Base-by-base conservation (phyloP, 768 basidiomycete species). In the Calocera viscosa region DNA sequence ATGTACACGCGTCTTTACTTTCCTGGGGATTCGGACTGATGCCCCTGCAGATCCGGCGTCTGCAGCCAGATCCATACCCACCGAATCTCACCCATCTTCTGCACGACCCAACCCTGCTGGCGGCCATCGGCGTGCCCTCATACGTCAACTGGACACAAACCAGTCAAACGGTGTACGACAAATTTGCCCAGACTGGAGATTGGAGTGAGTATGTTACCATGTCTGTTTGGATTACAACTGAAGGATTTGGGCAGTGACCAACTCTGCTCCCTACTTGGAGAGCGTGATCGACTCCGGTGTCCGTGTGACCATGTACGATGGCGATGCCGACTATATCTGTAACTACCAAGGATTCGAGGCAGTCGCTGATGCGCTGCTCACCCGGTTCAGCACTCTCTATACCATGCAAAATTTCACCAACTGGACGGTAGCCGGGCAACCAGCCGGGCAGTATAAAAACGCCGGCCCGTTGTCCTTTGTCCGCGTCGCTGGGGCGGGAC, bases 261-360 rank as follows among this genome's bases (percentile, higher is more conserved):
- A 76, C 71, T 76, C 76, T 38, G 70, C 79, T 19, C 82, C 81
- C 0, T 68, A 81, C 67, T 74, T 87, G 26, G 84, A 86, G 73
- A 78, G 73, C 2, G 83, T 86, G 16, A 84, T 87, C 70, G 79
- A 85, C 67, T 78, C 83, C 64, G 84, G 85, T 14, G 82, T 83
- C 8, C 53, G 43, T 1, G 67, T 34, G 1, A 65, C 26, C 7
- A 2, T 47, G 16, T 85, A 78, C 68, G 82, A 81, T 66, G 84
- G 84, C 28, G 84, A 85, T 71, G 84, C 82, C 78, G 82, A 84
- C 71, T 83, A 79, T 70, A 82, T 83, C 68, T 71, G 81, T 66
- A 86, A 85, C 72, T 84, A 76, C 70, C 72, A 78, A 35, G 84
- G 85, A 14, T 79, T 85, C 19, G 84, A 85, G 74, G 79, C 80